Evolutionary conservation across 345 rosid species (phyloP), one percentile per base, ranked within the genome.

Genomic region (Corchorus olitorius): DNA sequence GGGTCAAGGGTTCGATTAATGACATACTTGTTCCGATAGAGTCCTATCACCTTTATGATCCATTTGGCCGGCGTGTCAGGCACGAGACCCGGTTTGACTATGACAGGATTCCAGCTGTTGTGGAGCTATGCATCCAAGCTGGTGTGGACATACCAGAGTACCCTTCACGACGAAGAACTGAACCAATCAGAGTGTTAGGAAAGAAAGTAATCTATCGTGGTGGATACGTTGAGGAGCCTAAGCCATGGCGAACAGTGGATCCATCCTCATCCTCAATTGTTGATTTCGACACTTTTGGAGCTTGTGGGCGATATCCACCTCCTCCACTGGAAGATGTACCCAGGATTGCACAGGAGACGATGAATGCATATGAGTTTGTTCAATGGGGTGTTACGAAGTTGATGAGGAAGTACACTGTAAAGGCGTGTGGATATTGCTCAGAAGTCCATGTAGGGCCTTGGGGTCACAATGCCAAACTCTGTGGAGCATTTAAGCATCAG

Each of bases 371-470:
- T n/a, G 92, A 79, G 72, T 78, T 66, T 3, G 94, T 94, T 48
- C 86, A 89, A 68, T 65, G 77, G 41, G 97, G 95, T 20, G 91
- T 93, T 72, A 88, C 84, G 20, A 89, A 79, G 65, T 60, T 94
- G 86, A 94, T 93, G 98, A 79, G 34, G 77, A 86, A 91, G 50
- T 91, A 78, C 84, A 83, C 90, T 0, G 97, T 90, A 72, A 94
- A 94, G 88, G 98, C 98, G 5, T 94, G 98, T 7, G 98, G 97
- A 49, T 94, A 94, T 81, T 94, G 98, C 79, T 82, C 93, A 2
- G 98, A 94, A 77, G 95, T 94, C 48, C 97, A 93, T 54, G 91
- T 93, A 20, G 98, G 98, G 78, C 97, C 97, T 27, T 92, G 95
- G 90, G 98, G 97, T 73, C 98, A 94, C 83, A 87, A 86, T 81